These are phyloP conservation scores for Pachysolen tannophilus DNA, from an alignment of 805 yeast species.

Conservation along the genomic window DNA sequence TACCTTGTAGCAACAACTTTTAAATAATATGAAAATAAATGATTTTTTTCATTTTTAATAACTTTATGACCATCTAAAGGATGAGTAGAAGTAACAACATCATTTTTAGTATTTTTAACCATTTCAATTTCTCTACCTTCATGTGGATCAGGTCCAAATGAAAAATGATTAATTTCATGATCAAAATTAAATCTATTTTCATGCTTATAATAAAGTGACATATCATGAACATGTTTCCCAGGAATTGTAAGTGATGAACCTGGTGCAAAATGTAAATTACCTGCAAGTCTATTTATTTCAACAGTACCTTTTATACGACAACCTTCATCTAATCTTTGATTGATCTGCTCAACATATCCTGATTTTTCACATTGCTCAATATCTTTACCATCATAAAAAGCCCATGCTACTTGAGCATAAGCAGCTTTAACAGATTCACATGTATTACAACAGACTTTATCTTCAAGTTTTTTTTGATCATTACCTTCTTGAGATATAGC, in stretches of 20 bases:
- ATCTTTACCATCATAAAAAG: conserved; percentile 79
- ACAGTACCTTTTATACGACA: conserved; percentile 81
- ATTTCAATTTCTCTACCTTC: conserved; percentile 19
- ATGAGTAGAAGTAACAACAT: conserved; percentile 37
- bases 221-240: conserved; percentile 75
- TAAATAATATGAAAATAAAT: conserved; percentile 67
- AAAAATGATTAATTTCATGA: conserved; percentile 71
- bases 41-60: conserved; percentile 40
- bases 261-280: conserved; percentile 93
- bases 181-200: conserved; percentile 59
- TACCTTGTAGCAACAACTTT: conserved; percentile 88
- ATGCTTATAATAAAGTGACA: conserved; percentile 57
- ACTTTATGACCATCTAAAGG: conserved; percentile 57
- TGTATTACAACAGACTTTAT: conserved; percentile 68
- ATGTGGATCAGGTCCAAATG: conserved; percentile 64
- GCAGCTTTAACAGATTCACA: conserved; percentile 79
- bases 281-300: conserved; percentile 75
- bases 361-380: conserved; percentile 88
- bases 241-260: conserved; percentile 62
- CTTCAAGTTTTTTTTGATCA: conserved; percentile 26
- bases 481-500: conserved; percentile 53
- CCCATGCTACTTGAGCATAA: conserved; percentile 75
- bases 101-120: conserved; percentile 13
- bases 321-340: conserved; percentile 65
- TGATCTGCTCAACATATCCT: conserved; percentile 66